Evolutionary conservation across 2,329 filamentous ascomycete species (phyloP).

Genomic region (Pseudopithomyces chartarum): DNA sequence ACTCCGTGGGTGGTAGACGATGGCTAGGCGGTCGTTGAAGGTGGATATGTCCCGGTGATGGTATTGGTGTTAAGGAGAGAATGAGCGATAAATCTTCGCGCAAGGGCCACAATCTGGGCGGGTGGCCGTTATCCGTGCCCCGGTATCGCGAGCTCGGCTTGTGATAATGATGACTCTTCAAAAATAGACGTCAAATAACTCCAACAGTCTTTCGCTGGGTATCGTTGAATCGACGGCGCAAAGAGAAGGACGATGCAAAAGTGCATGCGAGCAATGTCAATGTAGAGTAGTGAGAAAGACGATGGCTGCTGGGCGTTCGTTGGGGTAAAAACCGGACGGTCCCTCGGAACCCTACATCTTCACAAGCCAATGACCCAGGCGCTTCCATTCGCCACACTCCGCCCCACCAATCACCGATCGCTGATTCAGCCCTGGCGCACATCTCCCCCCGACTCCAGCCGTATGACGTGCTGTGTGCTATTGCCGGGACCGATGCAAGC

Average conservation of each 20-base stretch:
- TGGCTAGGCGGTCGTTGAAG: neutral
- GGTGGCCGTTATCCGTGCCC: conserved; percentile 12
- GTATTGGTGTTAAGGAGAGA: neutral
- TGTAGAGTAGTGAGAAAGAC: conserved; percentile 6
- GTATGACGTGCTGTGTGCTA: conserved; percentile 29
- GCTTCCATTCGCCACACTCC: conserved; percentile 10
- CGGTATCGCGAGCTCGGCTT: conserved; percentile 3
- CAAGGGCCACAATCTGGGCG: conserved; percentile 12
- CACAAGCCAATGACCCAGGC: conserved; percentile 5
- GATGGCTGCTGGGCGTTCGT: neutral
- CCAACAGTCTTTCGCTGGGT: neutral
- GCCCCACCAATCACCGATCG: conserved; percentile 14
- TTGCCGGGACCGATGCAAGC: conserved; percentile 2
- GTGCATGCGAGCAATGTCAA: conserved; percentile 14
- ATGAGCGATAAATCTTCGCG: conserved; percentile 13
- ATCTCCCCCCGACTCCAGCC: conserved; percentile 23
- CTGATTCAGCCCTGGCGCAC: conserved; percentile 8
- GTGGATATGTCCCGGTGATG: neutral
- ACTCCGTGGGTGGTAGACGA: neutral
- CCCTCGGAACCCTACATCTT: neutral
- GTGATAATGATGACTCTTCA: conserved; percentile 11
- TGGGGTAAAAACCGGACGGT: too few relatives aligned
- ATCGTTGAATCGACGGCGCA: neutral
- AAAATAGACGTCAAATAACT: conserved; percentile 1
- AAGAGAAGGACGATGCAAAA: conserved; percentile 5